phyloP scores from a whole-genome alignment of 345 rosid species.

The Pistacia vera region DNA sequence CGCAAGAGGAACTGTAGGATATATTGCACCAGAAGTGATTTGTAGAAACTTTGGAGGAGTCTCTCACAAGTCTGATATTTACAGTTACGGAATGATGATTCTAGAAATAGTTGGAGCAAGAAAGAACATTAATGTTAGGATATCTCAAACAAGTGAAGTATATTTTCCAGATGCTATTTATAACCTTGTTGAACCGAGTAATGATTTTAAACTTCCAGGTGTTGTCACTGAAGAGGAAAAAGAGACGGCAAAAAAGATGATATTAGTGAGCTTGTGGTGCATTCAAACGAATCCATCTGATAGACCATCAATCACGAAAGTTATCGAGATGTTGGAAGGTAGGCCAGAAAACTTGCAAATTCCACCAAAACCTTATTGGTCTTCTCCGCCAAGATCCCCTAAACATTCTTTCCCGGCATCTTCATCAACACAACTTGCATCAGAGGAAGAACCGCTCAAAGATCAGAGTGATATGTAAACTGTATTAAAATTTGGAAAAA shows the following conservation, averaged over 20 bases:
- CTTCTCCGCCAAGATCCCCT: background rate
- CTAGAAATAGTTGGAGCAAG: constrained; percentile 42
- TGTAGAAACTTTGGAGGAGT: constrained; percentile 36
- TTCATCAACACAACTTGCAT: background rate
- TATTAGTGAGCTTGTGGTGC: constrained; percentile 46
- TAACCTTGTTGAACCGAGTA: constrained; percentile 22
- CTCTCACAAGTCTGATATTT: constrained; percentile 47
- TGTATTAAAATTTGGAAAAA: too few relatives aligned
- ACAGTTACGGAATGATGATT: constrained; percentile 54
- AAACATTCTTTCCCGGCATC: background rate
- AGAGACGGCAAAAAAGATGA: constrained; percentile 27
- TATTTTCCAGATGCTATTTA: constrained; percentile 42
- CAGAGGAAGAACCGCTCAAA: background rate
- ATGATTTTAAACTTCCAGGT: background rate
- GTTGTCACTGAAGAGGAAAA: constrained; percentile 14
- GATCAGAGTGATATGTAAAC: background rate
- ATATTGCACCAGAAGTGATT: constrained; percentile 52
- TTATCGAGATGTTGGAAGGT: constrained; percentile 35
- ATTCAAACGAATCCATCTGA: constrained; percentile 46
- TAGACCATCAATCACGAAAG: constrained; percentile 45
- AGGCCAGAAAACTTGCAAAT: constrained; percentile 1
- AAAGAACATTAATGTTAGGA: constrained; percentile 4
- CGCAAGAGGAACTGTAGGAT: constrained; percentile 46
- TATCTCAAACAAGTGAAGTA: constrained; percentile 25
- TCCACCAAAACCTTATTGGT: constrained; percentile 17